Conservation (phyloP, 768 basidiomycete genomes). For the Hydnomerulius pinastri region DNA sequence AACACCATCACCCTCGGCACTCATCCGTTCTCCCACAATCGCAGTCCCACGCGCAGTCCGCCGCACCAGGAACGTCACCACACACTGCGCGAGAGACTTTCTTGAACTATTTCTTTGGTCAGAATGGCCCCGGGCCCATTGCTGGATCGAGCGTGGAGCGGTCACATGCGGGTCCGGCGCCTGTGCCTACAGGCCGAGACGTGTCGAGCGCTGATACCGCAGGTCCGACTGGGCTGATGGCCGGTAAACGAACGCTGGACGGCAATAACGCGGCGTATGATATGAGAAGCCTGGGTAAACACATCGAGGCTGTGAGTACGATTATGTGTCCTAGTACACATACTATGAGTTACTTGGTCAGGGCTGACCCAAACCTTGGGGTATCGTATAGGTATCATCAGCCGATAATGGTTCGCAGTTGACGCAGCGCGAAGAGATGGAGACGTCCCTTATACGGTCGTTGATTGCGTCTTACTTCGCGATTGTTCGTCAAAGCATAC, state of each 20-base stretch:
- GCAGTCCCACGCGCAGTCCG: conserved; percentile 37
- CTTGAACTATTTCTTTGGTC: conserved; percentile 97
- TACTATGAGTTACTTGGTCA: conserved; percentile 6
- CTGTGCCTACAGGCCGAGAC: conserved; percentile 63
- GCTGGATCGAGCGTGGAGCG: conserved; percentile 55
- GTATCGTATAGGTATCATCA: conserved; percentile 49
- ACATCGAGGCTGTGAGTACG: conserved; percentile 90
- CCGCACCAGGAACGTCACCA: conserved; percentile 40
- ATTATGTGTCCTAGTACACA: conserved; percentile 2
- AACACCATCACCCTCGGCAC: conserved; percentile 35
- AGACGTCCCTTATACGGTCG: conserved; percentile 90
- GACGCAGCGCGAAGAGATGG: conserved; percentile 91
- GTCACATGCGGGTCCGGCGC: conserved; percentile 22
- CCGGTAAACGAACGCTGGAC: conserved; percentile 66
- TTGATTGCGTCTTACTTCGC: conserved; percentile 95
- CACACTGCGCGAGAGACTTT: conserved; percentile 85
- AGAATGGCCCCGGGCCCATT: conserved; percentile 78
- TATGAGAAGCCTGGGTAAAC: conserved; percentile 98
- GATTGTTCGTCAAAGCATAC: conserved; percentile 95
- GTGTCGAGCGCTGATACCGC: conserved; percentile 54
- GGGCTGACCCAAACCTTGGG: conserved; percentile 9
- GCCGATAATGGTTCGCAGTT: conserved; percentile 63
- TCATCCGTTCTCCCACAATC: conserved; percentile 27
- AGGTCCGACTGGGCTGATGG: conserved; percentile 63
- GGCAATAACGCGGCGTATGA: conserved; percentile 87